These are phyloP conservation scores for Diaporthe sp. DNA, from an alignment of 2,329 filamentous ascomycete species.

Conservation along the genomic window DNA sequence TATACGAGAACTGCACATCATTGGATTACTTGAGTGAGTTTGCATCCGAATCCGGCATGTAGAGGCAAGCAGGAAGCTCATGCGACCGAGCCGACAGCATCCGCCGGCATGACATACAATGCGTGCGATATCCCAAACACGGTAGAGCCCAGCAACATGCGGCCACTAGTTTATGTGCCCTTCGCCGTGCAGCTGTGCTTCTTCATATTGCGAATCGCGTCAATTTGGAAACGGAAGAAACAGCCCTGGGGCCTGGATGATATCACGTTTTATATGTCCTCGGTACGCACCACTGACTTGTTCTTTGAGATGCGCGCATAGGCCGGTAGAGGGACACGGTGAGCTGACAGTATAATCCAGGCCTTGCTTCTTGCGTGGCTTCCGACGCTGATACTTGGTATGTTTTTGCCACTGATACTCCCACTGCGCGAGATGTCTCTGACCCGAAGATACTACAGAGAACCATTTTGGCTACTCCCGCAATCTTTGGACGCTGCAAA, in stretches of 20 bases:
- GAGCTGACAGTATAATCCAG: not conserved
- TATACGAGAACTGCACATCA: not conserved
- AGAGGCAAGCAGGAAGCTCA: not conserved
- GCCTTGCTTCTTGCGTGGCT: not conserved
- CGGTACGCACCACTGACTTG: not conserved
- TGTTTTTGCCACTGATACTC: not conserved
- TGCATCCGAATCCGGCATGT: not conserved
- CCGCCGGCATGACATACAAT: not conserved
- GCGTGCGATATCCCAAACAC: not conserved
- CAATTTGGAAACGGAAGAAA: not conserved
- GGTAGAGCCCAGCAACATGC: conserved; percentile 8
- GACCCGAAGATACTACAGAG: not conserved
- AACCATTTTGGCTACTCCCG: conserved; percentile 7
- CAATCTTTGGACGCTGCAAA: conserved; percentile 4
- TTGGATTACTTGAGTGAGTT: not conserved
- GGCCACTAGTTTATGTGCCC: not conserved
- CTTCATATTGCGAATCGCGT: not conserved
- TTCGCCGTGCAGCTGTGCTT: not conserved
- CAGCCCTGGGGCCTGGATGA: not conserved
- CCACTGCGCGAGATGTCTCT: not conserved
- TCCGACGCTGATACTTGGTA: conserved; percentile 1
- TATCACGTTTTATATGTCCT: not conserved
- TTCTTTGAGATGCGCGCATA: not conserved
- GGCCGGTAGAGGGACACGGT: too few relatives aligned
- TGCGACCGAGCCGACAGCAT: not conserved